Percentiles rank a stretch among this genome's conserved stretches.
Conservation (phyloP, 495 filamentous ascomycete species). For the Trichoderma asperelloides region DNA sequence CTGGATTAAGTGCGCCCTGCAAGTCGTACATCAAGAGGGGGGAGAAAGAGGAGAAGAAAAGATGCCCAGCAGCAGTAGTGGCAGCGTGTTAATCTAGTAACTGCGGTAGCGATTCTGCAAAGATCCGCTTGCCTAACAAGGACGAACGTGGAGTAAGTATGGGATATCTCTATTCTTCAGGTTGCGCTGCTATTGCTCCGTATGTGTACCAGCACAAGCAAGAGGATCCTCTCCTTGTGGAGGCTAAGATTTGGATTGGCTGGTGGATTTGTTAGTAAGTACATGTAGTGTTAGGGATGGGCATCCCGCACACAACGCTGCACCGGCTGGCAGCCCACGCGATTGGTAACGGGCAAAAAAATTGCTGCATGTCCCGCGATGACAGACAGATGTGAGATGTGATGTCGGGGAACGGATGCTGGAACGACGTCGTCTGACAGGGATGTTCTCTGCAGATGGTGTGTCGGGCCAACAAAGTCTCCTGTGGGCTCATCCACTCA, state of each 20-base stretch:
- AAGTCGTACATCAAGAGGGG: not conserved
- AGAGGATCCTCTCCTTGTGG: not conserved
- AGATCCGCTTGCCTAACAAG: not conserved
- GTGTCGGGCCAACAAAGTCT: not conserved
- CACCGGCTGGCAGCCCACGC: not conserved
- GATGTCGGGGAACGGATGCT: slow-evolving; percentile 5
- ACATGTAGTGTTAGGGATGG: not conserved
- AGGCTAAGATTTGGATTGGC: not conserved
- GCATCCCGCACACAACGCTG: not conserved
- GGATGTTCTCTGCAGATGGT: not conserved
- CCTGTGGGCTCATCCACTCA: not conserved
- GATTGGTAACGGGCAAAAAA: slow-evolving; percentile 8
- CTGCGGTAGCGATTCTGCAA: not conserved
- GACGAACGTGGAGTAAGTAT: not conserved
- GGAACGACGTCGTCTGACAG: not conserved
- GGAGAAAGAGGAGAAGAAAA: not conserved
- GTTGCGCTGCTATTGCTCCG: not conserved
- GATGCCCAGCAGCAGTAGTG: not conserved
- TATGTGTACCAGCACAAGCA: too few relatives aligned
- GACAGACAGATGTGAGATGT: slow-evolving; percentile 9
- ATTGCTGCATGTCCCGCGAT: not conserved
- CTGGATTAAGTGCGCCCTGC: not conserved
- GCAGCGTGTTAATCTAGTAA: not conserved
- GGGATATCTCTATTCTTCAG: not conserved
- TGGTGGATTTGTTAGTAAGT: not conserved